A percentile compares a stretch with the other conserved stretches of the same genome.
Conservation (phyloP, 371 early-diverging fungal species). For the Rhizopus microsporus region DNA sequence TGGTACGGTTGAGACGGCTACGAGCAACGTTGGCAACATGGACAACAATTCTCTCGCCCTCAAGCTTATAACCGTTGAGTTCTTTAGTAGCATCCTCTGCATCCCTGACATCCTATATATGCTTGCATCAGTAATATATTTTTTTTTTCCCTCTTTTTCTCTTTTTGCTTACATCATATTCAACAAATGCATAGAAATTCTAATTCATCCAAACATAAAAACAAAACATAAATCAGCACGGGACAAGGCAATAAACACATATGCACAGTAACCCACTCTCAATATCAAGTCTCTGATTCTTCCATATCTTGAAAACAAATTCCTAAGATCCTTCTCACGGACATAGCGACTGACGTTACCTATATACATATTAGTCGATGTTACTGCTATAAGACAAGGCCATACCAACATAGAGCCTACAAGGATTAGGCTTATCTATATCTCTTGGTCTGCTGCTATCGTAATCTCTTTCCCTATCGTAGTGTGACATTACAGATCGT, state of each 20-base stretch:
- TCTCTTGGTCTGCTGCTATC: conserved; percentile 23
- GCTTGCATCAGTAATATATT: background rate
- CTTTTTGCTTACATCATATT: conserved; percentile 49
- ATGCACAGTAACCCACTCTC: conserved; percentile 19
- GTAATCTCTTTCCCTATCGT: conserved; percentile 22
- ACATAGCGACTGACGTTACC: conserved; percentile 42
- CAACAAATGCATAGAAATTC: conserved; percentile 52
- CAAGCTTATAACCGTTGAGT: conserved; percentile 61
- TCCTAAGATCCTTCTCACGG: conserved; percentile 39
- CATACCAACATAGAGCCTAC: conserved; percentile 48
- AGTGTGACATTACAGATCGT: conserved; percentile 19
- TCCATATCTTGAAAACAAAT: conserved; percentile 37
- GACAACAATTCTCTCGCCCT: conserved; percentile 39
- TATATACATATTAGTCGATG: conserved; percentile 2
- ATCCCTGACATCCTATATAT: conserved; percentile 44
- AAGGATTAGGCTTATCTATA: conserved; percentile 28
- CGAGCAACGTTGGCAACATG: conserved; percentile 40
- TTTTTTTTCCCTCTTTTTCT: background rate
- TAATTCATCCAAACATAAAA: conserved; percentile 20
- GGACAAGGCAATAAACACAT: background rate
- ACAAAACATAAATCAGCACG: conserved; percentile 19
- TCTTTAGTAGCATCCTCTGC: conserved; percentile 77
- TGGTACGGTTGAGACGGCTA: conserved; percentile 11
- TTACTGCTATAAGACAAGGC: background rate
- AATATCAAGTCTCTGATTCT: conserved; percentile 31